Conservation (phyloP, 2,329 filamentous ascomycete species). For the Aureobasidium melanogenum region DNA sequence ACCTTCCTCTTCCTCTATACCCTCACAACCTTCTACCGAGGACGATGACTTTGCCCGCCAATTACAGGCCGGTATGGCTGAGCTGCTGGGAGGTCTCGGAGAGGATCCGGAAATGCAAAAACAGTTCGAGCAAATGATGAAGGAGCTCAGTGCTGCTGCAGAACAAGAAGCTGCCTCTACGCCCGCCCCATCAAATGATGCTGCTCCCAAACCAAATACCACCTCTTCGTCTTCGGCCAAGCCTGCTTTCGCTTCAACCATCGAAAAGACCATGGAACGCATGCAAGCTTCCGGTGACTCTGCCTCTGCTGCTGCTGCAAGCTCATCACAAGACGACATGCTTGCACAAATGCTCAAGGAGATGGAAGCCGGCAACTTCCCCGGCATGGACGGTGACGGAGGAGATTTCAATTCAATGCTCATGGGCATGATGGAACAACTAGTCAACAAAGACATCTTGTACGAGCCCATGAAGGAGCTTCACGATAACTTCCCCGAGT, state of each 20-base stretch:
- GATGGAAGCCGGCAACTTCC: slow-evolving; percentile 56
- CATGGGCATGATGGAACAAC: slow-evolving; percentile 96
- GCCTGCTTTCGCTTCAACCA: slow-evolving; percentile 75
- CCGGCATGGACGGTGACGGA: slow-evolving; percentile 49
- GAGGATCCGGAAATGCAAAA: slow-evolving; percentile 57
- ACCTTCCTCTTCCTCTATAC: slow-evolving; percentile 16
- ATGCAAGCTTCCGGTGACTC: slow-evolving; percentile 86
- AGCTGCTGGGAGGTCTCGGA: slow-evolving; percentile 64
- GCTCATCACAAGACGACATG: slow-evolving; percentile 60
- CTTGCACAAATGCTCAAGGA: slow-evolving; percentile 89
- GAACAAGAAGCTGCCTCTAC: slow-evolving; percentile 23
- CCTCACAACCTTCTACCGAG: slow-evolving; percentile 24
- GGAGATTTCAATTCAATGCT: slow-evolving; percentile 93
- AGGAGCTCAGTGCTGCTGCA: slow-evolving; percentile 48
- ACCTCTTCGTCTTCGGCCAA: slow-evolving; percentile 12
- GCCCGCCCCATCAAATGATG: slow-evolving; percentile 15
- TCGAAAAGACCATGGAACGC: slow-evolving; percentile 86
- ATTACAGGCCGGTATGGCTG: slow-evolving; percentile 83
- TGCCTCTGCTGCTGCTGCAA: slow-evolving; percentile 55
- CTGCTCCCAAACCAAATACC: slow-evolving; percentile 17
- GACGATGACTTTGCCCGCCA: slow-evolving; percentile 77
- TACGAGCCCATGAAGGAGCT: slow-evolving; percentile 99
- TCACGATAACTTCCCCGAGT: slow-evolving; percentile 81
- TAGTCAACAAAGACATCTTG: slow-evolving; percentile 95
- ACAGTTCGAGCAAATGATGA: slow-evolving; percentile 70